phyloP scores from a whole-genome alignment of 306 rosid species.

The Sindora glabra region DNA sequence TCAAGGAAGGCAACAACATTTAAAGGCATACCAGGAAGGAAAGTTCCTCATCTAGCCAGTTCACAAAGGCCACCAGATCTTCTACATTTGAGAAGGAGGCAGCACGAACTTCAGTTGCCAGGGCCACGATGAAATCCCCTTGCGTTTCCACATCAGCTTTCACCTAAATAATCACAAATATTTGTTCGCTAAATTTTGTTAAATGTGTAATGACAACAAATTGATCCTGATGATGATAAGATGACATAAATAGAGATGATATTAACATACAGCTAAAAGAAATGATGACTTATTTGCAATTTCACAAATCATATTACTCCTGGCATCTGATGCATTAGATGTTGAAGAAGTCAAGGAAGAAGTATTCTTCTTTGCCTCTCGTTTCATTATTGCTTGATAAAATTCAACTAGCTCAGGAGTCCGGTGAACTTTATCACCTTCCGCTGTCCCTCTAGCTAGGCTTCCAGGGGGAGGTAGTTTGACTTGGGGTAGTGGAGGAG shows the following conservation, averaged over 20 bases:
- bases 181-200: not conserved
- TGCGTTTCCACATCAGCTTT: slow-evolving; percentile 97
- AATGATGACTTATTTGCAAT: slow-evolving; percentile 85
- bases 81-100: slow-evolving; percentile 68
- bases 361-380: slow-evolving; percentile 92
- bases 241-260: not conserved
- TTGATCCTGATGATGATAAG: not conserved
- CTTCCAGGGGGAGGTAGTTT: slow-evolving; percentile 85
- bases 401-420: slow-evolving; percentile 90
- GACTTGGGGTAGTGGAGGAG: slow-evolving; percentile 46
- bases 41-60: slow-evolving; percentile 95
- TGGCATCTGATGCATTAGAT: slow-evolving; percentile 67
- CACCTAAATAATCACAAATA: slow-evolving; percentile 19
- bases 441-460: slow-evolving; percentile 54
- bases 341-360: slow-evolving; percentile 54
- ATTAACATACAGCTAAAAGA: slow-evolving; percentile 75
- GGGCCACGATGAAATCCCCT: slow-evolving; percentile 85
- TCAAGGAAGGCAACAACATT: not conserved
- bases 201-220: not conserved
- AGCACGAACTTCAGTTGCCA: slow-evolving; percentile 91
- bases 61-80: slow-evolving; percentile 82
- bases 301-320: slow-evolving; percentile 96
- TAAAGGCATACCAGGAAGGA: slow-evolving; percentile 31
- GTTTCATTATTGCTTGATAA: slow-evolving; percentile 90
- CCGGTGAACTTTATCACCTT: slow-evolving; percentile 76